Evolutionary conservation across 345 rosid genomes (phyloP), one percentile per base, ranked within the genome.

Genomic region (Clarkia xantiana): DNA sequence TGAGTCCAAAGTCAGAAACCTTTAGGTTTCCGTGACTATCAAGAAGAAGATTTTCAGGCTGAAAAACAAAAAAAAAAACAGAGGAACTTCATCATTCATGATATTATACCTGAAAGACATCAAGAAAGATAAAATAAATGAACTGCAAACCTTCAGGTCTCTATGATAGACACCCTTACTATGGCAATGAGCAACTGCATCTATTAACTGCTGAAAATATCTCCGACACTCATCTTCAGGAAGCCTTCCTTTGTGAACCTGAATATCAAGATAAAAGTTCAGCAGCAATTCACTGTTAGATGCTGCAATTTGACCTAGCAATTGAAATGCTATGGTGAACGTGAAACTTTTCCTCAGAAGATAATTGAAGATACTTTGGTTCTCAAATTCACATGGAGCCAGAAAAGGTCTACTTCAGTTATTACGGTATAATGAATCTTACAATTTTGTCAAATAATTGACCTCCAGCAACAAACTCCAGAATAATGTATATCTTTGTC

Each of bases 161-260:
- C 97, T 80, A 62, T 89, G 97, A 79, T 77, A 85, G 54, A 80
- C 95, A 62, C 95, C 78, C 80, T 80, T 89, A 57, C 61, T 54
- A 64, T 89, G 97, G 65, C 97, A 89, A 71, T 80, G 90, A 58
- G 79, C 68, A 63, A 89, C 76, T 45, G 90, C 90, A 69, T 89
- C 95, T 63, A 85, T 65, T 58, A 89, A 95, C 74, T 89, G 97
- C 60, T 89, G 97, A 73, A 89, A 89, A 69, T 80, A 82, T 58
- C 64, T 68, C 62, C 94, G 81, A 49, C 78, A 55, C 46, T 85
- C 85, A 47, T 67, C 68, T 71, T 85, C 97, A 45, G 69, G 50
- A 60, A 89, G 86, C 54, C 79, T 76, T 49, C 81, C 79, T 3
- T 64, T 74, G 51, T 77, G 81, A 66, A 76, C 88, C 97, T 89